Evolutionary conservation across 768 basidiomycete genomes (phyloP), one percentile per base, ranked within the genome.

Genomic region (Arthromyces matolae): DNA sequence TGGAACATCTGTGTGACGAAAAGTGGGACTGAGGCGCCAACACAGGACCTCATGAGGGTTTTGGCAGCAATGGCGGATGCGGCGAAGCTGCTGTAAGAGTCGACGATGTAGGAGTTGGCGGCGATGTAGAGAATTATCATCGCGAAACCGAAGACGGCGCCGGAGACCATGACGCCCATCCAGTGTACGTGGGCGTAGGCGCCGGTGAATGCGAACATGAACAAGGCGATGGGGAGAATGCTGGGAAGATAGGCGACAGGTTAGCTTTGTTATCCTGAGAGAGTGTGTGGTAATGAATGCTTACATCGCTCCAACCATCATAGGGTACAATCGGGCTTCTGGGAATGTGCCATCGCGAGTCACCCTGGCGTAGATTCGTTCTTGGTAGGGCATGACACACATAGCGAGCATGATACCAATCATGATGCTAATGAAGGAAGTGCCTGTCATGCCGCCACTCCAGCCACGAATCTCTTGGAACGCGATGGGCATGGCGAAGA

Each of bases 11-110:
- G 70, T 25, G 59, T 59, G 13, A 70, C 66, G 51, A 67, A 75
- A 18, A 75, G 59, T 7, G 71, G 71, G 16, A 75, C 61, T 48
- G 64, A 61, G 12, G 70, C 66, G 19, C 70, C 71, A 22, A 68
- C 56, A 42, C 64, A 64, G 4, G 70, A 70, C 3, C 71, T 66
- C 55, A 71, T 52, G 27, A 72, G 52, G 20, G 75, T 73, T 49
- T 72, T 73, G 10, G 73, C 74, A 7, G 74, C 72, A 52, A 76
- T 69, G 5, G 74, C 75, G 14, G 68, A 70, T 0, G 76, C 75
- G n/a, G 75, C 73, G 50, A 64, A 73, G 42, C 56, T 54, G 52
- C 62, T 64, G 61, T 70, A 71, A 14, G 66, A 67, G 59, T 73
- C 73, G 51, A 74, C 64, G 62, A 73, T 72, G 60, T 73, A 74